Percentiles rank a stretch among this genome's conserved stretches.
These are phyloP conservation scores for Lathyrus oleraceus DNA, from an alignment of 306 rosid genomes.

Conservation along the genomic window DNA sequence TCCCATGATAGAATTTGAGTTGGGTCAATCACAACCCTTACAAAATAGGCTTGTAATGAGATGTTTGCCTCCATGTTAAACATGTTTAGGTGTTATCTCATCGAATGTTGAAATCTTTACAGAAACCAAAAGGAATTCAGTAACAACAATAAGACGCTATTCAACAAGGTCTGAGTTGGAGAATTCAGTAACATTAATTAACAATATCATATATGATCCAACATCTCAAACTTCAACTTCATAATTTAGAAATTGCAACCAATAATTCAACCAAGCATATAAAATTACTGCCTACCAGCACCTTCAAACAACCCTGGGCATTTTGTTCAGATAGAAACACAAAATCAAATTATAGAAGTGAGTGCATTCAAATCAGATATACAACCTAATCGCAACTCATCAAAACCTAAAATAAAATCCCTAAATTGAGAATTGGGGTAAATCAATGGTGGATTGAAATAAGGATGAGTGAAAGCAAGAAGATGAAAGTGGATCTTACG, in stretches of 20 bases:
- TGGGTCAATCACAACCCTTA: too few species aligned
- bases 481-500: conserved; percentile 37
- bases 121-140: background rate
- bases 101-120: too few species aligned
- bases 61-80: too few species aligned
- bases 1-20: too few species aligned
- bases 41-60: too few species aligned
- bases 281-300: too few species aligned
- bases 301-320: too few species aligned
- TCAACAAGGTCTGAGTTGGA: background rate
- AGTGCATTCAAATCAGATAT: background rate
- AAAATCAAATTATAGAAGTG: background rate
- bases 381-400: too few species aligned
- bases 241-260: conserved; percentile 4
- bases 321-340: too few species aligned
- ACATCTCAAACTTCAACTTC: conserved; percentile 6
- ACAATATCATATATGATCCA: conserved; percentile 2
- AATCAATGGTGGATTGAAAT: background rate
- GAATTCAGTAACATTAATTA: background rate
- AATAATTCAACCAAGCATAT: background rate
- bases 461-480: background rate
- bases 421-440: background rate
- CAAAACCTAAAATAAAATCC: background rate
- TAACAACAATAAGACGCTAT: background rate
- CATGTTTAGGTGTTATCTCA: too few species aligned